Conservation (phyloP, 192 early-diverging fungal genomes). For the Geranomyces variabilis region DNA sequence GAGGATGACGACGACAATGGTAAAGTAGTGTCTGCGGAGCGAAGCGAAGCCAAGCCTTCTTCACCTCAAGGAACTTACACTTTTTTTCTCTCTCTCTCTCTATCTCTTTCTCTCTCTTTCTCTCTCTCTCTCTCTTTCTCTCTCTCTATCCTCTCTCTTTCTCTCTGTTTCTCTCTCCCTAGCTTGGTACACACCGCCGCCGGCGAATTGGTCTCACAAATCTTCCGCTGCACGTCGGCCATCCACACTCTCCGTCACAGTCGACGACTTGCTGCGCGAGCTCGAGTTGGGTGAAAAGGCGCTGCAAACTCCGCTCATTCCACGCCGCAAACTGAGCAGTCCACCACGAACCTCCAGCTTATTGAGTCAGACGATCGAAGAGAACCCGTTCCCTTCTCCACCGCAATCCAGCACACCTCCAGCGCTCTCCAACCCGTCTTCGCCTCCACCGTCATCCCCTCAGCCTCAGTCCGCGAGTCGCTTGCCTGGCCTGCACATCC, state of each 20-base stretch:
- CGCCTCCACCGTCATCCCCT: not conserved
- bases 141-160: not conserved
- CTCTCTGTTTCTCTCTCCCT: not conserved
- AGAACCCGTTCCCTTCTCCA: not conserved
- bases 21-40: too few species aligned
- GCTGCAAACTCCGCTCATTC: not conserved
- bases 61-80: too few species aligned
- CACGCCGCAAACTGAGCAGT: not conserved
- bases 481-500: not conserved
- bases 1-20: too few species aligned
- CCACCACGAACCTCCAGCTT: not conserved
- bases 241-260: constrained; percentile 18
- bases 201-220: not conserved
- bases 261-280: constrained; percentile 21
- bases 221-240: constrained; percentile 5
- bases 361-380: not conserved
- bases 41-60: not conserved
- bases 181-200: constrained; percentile 6
- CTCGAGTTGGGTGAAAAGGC: constrained; percentile 13
- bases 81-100: too few species aligned
- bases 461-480: not conserved
- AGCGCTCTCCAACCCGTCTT: not conserved
- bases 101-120: too few species aligned
- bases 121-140: not conserved
- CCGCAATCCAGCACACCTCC: not conserved